Evolutionary conservation across 495 filamentous ascomycete genomes (phyloP), one percentile per base, ranked within the genome.

Genomic region (Staphylotrichum tortipilum): DNA sequence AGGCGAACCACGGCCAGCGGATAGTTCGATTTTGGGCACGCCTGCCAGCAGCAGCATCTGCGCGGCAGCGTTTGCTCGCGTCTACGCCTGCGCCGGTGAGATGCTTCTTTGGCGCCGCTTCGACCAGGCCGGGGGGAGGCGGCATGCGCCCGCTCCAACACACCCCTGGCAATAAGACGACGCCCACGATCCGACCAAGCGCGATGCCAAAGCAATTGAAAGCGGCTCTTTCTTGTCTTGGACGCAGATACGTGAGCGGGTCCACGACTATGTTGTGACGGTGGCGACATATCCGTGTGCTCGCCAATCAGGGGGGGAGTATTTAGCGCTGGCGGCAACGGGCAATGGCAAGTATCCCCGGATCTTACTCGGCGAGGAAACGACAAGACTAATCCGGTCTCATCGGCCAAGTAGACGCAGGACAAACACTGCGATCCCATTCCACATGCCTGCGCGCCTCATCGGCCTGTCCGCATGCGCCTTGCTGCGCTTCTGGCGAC

Each of bases 271-370:
- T 47, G 36, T 19, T 53, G 43, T 47, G 50, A 53, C 21, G 30
- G 37, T 22, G 38, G 47, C 47, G 30, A 43, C 31, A 29, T 23
- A 47, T 53, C 36, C 50, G 44, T 23, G 42, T 52, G 33, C 37
- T 43, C 46, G 22, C 50, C 50, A 53, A 53, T 53, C 50, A 53
- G 21, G 50, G 21, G 11, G 12, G 28, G 21, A 53, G 33, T 33
- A 24, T 47, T 53, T 47, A 53, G 43, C 50, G 50, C 50, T 23
- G 43, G 7, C 39, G 22, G 18, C 34, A n/a, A 30, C 7, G 36
- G 34, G 31, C 7, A 18, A 17, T 38, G 50, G 43, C 36, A 47
- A 53, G 35, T 22, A 33, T 19, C 29, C 30, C 50, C 37, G 24
- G 22, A 29, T 21, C 12, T 24, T 28, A 29, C 26, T n/a, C 36